These are phyloP conservation scores for Pleurozium schreberi DNA, from an alignment of 225 moss, liverwort and hornwort genomes.

Conservation along the genomic window DNA sequence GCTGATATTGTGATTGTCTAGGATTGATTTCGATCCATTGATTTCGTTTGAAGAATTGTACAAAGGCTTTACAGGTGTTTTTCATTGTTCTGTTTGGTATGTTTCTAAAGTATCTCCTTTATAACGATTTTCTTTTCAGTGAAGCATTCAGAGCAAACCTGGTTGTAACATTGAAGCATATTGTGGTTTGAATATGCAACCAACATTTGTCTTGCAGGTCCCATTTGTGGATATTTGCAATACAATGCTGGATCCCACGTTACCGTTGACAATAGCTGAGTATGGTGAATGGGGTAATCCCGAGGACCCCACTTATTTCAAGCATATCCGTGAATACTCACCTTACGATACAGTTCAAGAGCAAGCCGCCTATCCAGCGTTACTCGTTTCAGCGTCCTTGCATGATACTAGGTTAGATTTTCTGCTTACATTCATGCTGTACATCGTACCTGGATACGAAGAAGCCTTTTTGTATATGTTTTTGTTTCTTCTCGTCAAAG, in stretches of 20 bases:
- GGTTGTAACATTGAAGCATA: background rate
- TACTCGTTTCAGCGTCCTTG: constrained; percentile 61
- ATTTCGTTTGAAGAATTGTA: background rate
- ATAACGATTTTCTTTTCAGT: background rate
- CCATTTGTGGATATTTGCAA: constrained; percentile 89
- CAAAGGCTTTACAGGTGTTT: background rate
- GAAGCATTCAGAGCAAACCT: background rate
- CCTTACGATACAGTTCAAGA: constrained; percentile 67
- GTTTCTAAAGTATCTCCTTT: background rate
- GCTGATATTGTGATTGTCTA: background rate
- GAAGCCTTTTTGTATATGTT: background rate
- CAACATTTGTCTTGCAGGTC: constrained; percentile 39
- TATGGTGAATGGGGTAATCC: constrained; percentile 97
- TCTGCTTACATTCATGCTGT: background rate
- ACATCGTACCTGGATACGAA: background rate
- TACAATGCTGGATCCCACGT: constrained; percentile 72
- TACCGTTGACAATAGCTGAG: constrained; percentile 85
- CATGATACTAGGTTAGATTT: constrained; percentile 65
- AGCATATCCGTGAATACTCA: constrained; percentile 64
- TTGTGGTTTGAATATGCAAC: background rate
- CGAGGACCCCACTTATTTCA: constrained; percentile 49
- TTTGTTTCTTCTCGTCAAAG: background rate
- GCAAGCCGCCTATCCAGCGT: constrained; percentile 49
- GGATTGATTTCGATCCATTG: background rate
- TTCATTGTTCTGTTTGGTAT: background rate